phyloP scores from a whole-genome alignment of 2,329 filamentous ascomycete genomes.

The Truncatella angustata region DNA sequence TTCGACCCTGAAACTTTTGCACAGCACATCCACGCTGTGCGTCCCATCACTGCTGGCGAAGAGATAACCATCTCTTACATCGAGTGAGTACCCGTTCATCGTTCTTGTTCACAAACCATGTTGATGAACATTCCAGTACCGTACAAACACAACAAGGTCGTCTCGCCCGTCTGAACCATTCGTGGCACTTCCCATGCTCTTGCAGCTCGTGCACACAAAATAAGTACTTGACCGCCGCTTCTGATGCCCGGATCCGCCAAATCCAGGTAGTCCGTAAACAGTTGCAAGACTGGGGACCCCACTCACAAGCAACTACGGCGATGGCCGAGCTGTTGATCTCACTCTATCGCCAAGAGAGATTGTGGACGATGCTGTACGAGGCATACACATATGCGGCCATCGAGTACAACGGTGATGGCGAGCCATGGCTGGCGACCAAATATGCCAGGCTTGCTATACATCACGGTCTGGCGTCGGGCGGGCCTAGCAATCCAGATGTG shows the following conservation, averaged over 20 bases:
- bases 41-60: conserved; percentile 38
- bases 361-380: conserved; percentile 32
- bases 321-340: conserved; percentile 39
- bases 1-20: conserved; percentile 36
- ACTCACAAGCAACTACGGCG: conserved; percentile 29
- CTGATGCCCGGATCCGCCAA: conserved; percentile 36
- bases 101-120: background rate
- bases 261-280: conserved; percentile 28
- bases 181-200: conserved; percentile 40
- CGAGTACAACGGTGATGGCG: conserved; percentile 37
- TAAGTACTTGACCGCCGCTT: conserved; percentile 24
- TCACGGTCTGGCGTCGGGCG: conserved; percentile 29
- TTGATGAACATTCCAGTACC: conserved; percentile 21
- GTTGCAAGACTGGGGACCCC: conserved; percentile 28
- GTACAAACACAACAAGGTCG: conserved; percentile 29
- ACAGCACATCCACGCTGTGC: conserved; percentile 37
- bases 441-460: conserved; percentile 38
- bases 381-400: conserved; percentile 37
- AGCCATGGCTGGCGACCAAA: conserved; percentile 36
- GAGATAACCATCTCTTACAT: conserved; percentile 44
- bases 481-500: conserved; percentile 28
- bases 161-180: conserved; percentile 24
- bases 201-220: conserved; percentile 37
- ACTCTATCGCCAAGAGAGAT: conserved; percentile 38
- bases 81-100: conserved; percentile 23